A percentile compares a stretch with the other conserved stretches of the same genome.
Evolutionary conservation across 495 filamentous ascomycete species (phyloP).

Genomic region (Pseudomonodictys pantanalensis): DNA sequence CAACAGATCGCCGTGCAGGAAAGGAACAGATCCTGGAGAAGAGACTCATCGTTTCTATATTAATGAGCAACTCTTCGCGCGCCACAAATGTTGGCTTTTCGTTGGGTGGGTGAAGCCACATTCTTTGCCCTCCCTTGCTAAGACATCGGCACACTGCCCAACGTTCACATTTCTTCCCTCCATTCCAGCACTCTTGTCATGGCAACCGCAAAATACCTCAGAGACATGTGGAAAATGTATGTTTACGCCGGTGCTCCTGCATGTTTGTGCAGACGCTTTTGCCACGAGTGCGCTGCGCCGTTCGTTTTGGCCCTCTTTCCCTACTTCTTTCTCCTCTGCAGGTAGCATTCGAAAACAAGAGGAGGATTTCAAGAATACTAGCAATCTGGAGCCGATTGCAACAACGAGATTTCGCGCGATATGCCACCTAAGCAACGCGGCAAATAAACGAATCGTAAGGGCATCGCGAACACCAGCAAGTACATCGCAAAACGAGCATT

Average conservation of each 20-base stretch:
- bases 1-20: too few species aligned
- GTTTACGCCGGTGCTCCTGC: slow-evolving; percentile 13
- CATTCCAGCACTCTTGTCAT: slow-evolving; percentile 31
- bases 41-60: too few species aligned
- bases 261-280: slow-evolving; percentile 2
- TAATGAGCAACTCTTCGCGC: too few species aligned
- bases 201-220: slow-evolving; percentile 20
- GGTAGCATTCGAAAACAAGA: neutral
- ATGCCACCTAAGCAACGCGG: neutral
- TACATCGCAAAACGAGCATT: neutral
- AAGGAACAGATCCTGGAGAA: too few species aligned
- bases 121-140: too few species aligned
- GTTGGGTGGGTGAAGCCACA: too few species aligned
- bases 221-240: slow-evolving; percentile 11
- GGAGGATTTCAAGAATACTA: neutral
- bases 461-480: neutral
- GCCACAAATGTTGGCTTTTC: too few species aligned
- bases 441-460: neutral
- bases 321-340: neutral
- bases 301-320: neutral
- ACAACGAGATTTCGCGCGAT: neutral
- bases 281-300: neutral
- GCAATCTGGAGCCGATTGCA: neutral
- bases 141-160: too few species aligned
- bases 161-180: slow-evolving; percentile 16